Evolutionary conservation across 2,329 filamentous ascomycete genomes (phyloP).

Genomic region (Aureobasidium sp.): DNA sequence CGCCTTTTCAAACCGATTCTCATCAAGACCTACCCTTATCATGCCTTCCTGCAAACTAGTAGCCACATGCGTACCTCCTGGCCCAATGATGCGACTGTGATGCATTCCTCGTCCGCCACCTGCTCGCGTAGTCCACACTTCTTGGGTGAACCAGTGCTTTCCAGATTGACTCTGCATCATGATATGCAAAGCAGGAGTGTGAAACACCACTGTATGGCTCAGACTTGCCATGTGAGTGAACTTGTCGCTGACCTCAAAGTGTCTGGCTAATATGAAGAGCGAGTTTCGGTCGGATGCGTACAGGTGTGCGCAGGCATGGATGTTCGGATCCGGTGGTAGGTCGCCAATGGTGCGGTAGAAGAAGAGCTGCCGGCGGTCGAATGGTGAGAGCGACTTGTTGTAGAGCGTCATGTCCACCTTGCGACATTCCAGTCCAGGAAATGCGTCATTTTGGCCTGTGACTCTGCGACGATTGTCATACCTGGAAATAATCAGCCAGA

Average conservation of each 20-base stretch:
- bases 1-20: neutral
- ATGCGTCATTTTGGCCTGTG: conserved; percentile 31
- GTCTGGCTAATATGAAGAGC: conserved; percentile 43
- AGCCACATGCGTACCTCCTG: conserved; percentile 34
- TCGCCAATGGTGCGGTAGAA: conserved; percentile 38
- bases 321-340: conserved; percentile 35
- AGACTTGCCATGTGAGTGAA: conserved; percentile 39
- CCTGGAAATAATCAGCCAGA: neutral
- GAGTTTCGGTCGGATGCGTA: conserved; percentile 50
- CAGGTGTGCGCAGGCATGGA: conserved; percentile 50
- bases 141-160: conserved; percentile 42
- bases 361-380: conserved; percentile 34
- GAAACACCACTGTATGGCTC: conserved; percentile 41
- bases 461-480: conserved; percentile 23
- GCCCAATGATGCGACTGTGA: conserved; percentile 38
- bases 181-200: conserved; percentile 32
- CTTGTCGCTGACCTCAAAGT: conserved; percentile 34
- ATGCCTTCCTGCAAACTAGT: conserved; percentile 44
- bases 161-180: conserved; percentile 28
- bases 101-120: conserved; percentile 38
- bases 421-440: conserved; percentile 38
- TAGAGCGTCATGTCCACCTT: conserved; percentile 46
- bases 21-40: conserved; percentile 23
- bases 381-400: conserved; percentile 31
- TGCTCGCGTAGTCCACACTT: conserved; percentile 38